Evolutionary conservation across 441 rosid species (phyloP), one percentile per base, ranked within the genome.

Genomic region (Croton setiger): DNA sequence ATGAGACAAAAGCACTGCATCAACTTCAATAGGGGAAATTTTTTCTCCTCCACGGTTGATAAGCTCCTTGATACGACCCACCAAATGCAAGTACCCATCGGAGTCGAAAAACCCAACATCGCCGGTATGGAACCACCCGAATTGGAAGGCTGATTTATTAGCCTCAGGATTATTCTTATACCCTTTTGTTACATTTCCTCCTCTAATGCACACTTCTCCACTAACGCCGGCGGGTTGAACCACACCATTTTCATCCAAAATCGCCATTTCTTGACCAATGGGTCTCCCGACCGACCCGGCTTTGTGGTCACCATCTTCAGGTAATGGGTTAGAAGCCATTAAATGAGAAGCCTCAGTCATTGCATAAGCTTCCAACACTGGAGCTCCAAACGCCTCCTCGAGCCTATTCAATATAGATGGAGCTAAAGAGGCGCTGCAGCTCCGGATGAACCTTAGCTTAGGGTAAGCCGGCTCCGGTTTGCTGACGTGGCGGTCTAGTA

Each of bases 11-110:
- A 92, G 87, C 13, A 88, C 85, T 15, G 98, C 88, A 71, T 92
- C 98, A 63, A 88, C 98, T 83, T 92, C 96, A 33, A 92, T 84
- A 51, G 98, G 98, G 4, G 98, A 92, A 77, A 92, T 92, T 77
- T 92, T 92, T 86, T 92, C 96, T 52, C 98, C 98, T 81, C 98
- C 98, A 64, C 98, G 98, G 80, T 92, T 92, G 54, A 92, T 84
- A 9, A 92, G 90, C 85, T 92, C 98, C 87, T 92, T 92, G 74
- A 90, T 92, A 68, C 98, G 79, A 64, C 98, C 98, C 54, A 90
- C 96, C 7, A 92, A 82, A 75, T 84, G 82, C 87, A 92, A 74
- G 74, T 87, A 90, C 12, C 96, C 96, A 48, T 92, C 96, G 0
- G 83, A 70, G 66, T 90, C 98, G 56, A 90, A 75, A 68, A 63